Conservation (phyloP, 805 yeast species). For the Myxozyma sirexii region DNA sequence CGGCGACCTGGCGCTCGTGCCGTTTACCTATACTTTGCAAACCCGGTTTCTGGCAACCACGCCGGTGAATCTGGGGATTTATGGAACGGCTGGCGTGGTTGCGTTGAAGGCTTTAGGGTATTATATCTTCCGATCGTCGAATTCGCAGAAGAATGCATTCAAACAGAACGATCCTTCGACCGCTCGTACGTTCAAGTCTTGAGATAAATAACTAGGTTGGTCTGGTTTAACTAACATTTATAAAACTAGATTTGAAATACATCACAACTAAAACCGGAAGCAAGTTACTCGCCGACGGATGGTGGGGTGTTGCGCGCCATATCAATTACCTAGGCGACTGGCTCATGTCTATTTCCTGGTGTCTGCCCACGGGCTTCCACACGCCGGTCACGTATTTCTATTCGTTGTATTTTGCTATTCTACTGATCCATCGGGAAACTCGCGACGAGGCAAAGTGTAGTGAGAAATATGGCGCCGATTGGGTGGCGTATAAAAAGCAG, state of each 20-base stretch:
- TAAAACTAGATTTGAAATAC: slow-evolving; percentile 53
- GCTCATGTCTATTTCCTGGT: slow-evolving; percentile 89
- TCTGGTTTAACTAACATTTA: too few species aligned
- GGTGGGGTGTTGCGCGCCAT: slow-evolving; percentile 96
- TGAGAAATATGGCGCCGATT: slow-evolving; percentile 78
- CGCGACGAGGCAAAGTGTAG: slow-evolving; percentile 93
- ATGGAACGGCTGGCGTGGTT: slow-evolving; percentile 48
- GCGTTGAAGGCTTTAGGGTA: slow-evolving; percentile 64
- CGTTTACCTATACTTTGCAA: slow-evolving; percentile 87
- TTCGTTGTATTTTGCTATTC: slow-evolving; percentile 75
- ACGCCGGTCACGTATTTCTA: slow-evolving; percentile 88
- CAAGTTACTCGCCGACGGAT: slow-evolving; percentile 80
- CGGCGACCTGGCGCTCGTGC: slow-evolving; percentile 92
- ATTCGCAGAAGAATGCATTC: slow-evolving; percentile 82
- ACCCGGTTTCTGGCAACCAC: slow-evolving; percentile 75
- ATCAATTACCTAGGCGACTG: slow-evolving; percentile 96
- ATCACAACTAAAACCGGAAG: slow-evolving; percentile 71
- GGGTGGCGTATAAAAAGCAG: slow-evolving; percentile 76
- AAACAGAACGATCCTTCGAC: slow-evolving; percentile 68
- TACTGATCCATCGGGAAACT: slow-evolving; percentile 82
- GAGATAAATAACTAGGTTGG: too few species aligned
- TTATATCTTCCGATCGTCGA: slow-evolving; percentile 80
- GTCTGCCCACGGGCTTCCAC: slow-evolving; percentile 80
- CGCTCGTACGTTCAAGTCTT: slow-evolving; percentile 48
- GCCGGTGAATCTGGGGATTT: slow-evolving; percentile 56